Evolutionary conservation across 495 filamentous ascomycete genomes (phyloP).

Genomic region (Tuber borchii): DNA sequence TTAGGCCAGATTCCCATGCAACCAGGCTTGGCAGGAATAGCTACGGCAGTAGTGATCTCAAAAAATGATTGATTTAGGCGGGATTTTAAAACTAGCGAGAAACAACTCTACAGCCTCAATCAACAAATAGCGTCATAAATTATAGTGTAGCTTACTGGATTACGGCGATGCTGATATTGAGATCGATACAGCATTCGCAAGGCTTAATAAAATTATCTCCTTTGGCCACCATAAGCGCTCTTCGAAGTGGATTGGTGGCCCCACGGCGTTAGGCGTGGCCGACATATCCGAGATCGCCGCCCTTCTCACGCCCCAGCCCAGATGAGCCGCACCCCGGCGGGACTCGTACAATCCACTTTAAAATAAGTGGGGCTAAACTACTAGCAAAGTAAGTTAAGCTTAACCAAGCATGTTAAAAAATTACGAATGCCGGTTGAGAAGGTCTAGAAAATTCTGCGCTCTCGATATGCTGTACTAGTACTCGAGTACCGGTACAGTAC

Average conservation of each 20-base stretch:
- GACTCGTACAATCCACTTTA: not conserved
- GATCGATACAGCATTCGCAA: not conserved
- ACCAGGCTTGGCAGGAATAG: not conserved
- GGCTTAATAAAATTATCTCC: not conserved
- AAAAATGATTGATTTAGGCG: not conserved
- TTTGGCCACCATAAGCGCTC: not conserved
- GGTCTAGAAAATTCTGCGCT: too few relatives aligned
- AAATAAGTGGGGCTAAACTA: not conserved
- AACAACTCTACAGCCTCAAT: not conserved
- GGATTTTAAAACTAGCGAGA: not conserved
- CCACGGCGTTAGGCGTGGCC: not conserved
- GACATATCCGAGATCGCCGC: not conserved
- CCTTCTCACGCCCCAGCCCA: not conserved
- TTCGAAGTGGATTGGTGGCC: not conserved
- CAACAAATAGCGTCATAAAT: not conserved
- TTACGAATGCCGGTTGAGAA: too few relatives aligned
- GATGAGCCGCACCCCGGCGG: not conserved
- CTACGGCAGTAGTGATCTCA: not conserved
- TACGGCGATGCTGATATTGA: not conserved
- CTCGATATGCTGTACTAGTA: too few relatives aligned
- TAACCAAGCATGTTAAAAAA: too few relatives aligned
- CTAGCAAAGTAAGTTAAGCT: too few relatives aligned
- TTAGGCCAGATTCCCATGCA: not conserved
- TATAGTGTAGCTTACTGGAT: not conserved
- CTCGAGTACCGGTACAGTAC: too few relatives aligned